phyloP scores from a whole-genome alignment of 2,329 filamentous ascomycete species.

The Xylaria arbuscula region DNA sequence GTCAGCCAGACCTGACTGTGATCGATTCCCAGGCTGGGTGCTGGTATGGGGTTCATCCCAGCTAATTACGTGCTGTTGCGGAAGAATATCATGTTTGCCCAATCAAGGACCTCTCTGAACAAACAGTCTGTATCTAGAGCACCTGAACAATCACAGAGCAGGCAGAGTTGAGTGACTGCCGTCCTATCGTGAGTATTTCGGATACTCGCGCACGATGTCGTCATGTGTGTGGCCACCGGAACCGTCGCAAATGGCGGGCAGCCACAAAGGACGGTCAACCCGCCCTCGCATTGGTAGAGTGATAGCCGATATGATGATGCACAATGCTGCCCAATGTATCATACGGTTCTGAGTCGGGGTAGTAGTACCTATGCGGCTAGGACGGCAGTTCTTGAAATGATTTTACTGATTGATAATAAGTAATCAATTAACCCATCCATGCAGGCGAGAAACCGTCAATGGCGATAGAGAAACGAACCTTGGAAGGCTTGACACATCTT shows the following conservation, averaged over 20 bases:
- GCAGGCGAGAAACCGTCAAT: not conserved
- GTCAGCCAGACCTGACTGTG: too few species aligned
- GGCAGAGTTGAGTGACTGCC: too few species aligned
- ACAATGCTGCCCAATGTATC: conserved; percentile 1
- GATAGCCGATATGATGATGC: too few species aligned
- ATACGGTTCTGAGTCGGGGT: not conserved
- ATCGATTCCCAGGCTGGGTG: too few species aligned
- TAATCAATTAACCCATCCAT: not conserved
- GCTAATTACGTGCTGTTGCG: too few species aligned
- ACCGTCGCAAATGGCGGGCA: not conserved
- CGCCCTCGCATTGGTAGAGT: not conserved
- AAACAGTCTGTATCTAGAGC: too few species aligned
- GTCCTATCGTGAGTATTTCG: not conserved
- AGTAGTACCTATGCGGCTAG: not conserved
- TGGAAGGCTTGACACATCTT: not conserved
- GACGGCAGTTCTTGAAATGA: not conserved
- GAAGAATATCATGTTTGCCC: too few species aligned
- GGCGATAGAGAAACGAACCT: not conserved
- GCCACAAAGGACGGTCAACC: not conserved
- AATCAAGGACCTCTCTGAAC: too few species aligned
- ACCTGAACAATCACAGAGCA: too few species aligned
- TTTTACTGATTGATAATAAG: not conserved
- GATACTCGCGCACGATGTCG: not conserved
- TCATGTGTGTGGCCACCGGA: not conserved
- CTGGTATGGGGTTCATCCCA: too few species aligned